These are phyloP conservation scores for Penicillium polonicum DNA, from an alignment of 2,329 filamentous ascomycete genomes.

Conservation along the genomic window DNA sequence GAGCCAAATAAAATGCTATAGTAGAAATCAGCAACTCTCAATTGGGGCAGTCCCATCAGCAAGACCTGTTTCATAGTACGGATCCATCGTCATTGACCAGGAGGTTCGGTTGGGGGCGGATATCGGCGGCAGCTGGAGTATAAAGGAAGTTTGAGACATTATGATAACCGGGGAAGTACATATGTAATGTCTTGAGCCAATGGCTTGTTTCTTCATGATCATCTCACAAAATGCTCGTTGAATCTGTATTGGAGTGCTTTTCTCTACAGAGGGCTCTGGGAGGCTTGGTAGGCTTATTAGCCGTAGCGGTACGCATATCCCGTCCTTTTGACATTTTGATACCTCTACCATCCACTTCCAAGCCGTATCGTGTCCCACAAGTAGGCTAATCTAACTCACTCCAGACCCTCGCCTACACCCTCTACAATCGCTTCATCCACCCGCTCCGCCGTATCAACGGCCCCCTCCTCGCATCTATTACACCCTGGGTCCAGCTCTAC, in stretches of 20 bases:
- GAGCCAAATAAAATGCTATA: neutral
- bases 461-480: conserved; percentile 32
- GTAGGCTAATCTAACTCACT: neutral
- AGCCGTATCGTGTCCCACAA: neutral
- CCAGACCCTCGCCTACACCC: conserved; percentile 31
- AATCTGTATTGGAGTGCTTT: conserved; percentile 21
- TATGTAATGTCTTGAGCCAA: neutral
- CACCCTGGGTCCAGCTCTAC: conserved; percentile 62
- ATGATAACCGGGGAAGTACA: neutral
- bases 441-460: conserved; percentile 35
- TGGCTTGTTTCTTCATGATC: neutral
- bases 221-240: conserved; percentile 24
- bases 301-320: conserved; percentile 20
- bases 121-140: conserved; percentile 17
- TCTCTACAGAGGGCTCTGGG: conserved; percentile 16
- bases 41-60: neutral
- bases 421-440: conserved; percentile 39
- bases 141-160: conserved; percentile 15
- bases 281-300: conserved; percentile 19
- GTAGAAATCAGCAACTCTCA: neutral
- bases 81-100: conserved; percentile 16
- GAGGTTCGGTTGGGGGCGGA: conserved; percentile 24
- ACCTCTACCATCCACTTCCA: neutral
- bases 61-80: neutral
- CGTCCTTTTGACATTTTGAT: neutral